Conservation (phyloP, 2,329 filamentous ascomycete species). For the Clarireedia monteithiana region DNA sequence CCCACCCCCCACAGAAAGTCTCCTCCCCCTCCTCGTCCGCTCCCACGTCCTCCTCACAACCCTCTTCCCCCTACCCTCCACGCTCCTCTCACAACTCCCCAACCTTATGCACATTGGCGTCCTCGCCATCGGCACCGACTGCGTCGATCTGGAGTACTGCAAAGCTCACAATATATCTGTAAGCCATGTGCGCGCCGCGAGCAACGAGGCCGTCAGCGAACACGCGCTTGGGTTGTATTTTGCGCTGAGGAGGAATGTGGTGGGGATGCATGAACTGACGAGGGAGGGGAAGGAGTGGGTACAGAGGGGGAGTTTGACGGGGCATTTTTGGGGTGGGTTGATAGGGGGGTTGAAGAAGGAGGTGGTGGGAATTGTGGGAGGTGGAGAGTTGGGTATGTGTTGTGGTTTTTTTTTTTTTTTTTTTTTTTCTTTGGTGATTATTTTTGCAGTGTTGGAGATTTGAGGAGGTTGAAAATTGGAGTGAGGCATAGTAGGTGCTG, state of each 20-base stretch:
- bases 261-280: constrained; percentile 26
- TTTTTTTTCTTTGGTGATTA: neutral
- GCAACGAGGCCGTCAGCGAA: constrained; percentile 30
- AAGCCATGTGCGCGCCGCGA: constrained; percentile 33
- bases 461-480: neutral
- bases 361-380: constrained; percentile 24
- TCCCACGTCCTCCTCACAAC: constrained; percentile 33
- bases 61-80: constrained; percentile 23
- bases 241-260: constrained; percentile 31
- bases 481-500: neutral
- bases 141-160: constrained; percentile 32
- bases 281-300: constrained; percentile 20
- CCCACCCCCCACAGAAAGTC: constrained; percentile 17
- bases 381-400: constrained; percentile 21
- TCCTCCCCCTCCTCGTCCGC: constrained; percentile 20
- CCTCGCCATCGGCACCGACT: constrained; percentile 33
- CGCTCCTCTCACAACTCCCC: constrained; percentile 25
- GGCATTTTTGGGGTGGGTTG: constrained; percentile 14
- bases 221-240: constrained; percentile 27
- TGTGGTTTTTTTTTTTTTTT: neutral
- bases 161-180: constrained; percentile 29
- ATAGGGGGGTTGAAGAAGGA: constrained; percentile 21
- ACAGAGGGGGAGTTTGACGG: constrained; percentile 21
- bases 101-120: constrained; percentile 30
- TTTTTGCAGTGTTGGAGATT: neutral